Base-by-base conservation (phyloP, 495 filamentous ascomycete genomes). In the Aspergillus coremiiformis region DNA sequence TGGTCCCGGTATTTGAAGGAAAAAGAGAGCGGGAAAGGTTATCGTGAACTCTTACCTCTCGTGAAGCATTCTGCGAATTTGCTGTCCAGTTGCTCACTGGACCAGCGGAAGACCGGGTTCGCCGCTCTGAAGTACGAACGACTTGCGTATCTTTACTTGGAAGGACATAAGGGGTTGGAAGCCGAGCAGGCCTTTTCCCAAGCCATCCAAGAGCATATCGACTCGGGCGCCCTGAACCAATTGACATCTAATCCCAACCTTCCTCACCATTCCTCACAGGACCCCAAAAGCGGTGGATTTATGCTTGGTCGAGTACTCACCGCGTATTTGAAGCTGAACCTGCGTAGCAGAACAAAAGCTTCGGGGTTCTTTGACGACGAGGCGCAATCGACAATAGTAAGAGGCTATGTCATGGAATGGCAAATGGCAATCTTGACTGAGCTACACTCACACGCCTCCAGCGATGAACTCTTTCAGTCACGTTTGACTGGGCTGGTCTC, bases 1-100 rank as follows among this genome's bases (percentile, higher is more conserved):
- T 93, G 86, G 74, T 73, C 82, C 19, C 78, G 84, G 20, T 78
- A 81, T 48, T 61, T 78, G 32, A 74, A 78, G 52, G 65, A 74
- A 14, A 76, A 73, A 51, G 72, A 76, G 49, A 47, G 55, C 26
- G 68, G 69, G 3, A 68, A 65, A 47, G 59, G 63, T 0, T 58
- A 66, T 20, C 66, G 63, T 7, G 65, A 69, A 15, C 64, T 74
- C 14, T 21, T 75, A 5, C 63, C 67, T 7, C 67, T 74, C 32
- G 66, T 84, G 42, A 69, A 68, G 50, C 70, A 74, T 22, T 80
- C 79, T 7, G 71, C 77, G 23, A 67, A 70, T 20, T 26, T 78
- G 7, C 60, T 83, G 17, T 59, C 66, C 12, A 43, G 54, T 15
- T 74, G 74, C 39, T 59, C 71, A 4, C 29, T 57, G 6, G 55